These are phyloP conservation scores for Ogataea salicorniae DNA, from an alignment of 805 yeast species.

Conservation along the genomic window DNA sequence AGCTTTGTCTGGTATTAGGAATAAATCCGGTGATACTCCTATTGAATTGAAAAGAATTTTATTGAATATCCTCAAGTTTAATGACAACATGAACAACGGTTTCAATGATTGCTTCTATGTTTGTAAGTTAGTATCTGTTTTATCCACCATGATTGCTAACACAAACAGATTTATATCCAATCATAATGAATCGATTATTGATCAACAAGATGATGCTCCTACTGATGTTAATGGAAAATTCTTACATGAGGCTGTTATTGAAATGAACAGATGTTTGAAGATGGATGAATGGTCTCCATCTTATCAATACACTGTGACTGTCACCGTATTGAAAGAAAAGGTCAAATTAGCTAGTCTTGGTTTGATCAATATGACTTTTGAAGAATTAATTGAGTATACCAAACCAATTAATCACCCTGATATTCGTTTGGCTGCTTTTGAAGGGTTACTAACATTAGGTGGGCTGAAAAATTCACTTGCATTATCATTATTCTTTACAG, in stretches of 20 bases:
- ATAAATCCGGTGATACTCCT: constrained; percentile 56
- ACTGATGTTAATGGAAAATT: constrained; percentile 32
- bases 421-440: constrained; percentile 63
- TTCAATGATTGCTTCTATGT: constrained; percentile 72
- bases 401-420: constrained; percentile 40
- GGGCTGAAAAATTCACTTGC: constrained; percentile 65
- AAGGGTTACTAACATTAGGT: constrained; percentile 66
- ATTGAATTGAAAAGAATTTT: constrained; percentile 54
- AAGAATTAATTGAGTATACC: constrained; percentile 53
- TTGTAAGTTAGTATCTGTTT: constrained; percentile 48
- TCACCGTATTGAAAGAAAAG: constrained; percentile 54
- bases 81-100: constrained; percentile 76
- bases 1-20: constrained; percentile 55
- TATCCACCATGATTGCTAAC: constrained; percentile 34
- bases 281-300: constrained; percentile 88
- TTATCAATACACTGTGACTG: constrained; percentile 49
- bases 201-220: constrained; percentile 6
- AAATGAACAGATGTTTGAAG: constrained; percentile 67
- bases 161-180: constrained; percentile 21
- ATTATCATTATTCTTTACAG: constrained; percentile 55
- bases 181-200: constrained; percentile 19
- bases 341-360: constrained; percentile 55
- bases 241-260: constrained; percentile 48
- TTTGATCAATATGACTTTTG: constrained; percentile 43
- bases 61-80: constrained; percentile 68